A percentile compares a stretch with the other conserved stretches of the same genome.
Conservation (phyloP, 2,329 filamentous ascomycete species). For the Stromatinia cepivora region DNA sequence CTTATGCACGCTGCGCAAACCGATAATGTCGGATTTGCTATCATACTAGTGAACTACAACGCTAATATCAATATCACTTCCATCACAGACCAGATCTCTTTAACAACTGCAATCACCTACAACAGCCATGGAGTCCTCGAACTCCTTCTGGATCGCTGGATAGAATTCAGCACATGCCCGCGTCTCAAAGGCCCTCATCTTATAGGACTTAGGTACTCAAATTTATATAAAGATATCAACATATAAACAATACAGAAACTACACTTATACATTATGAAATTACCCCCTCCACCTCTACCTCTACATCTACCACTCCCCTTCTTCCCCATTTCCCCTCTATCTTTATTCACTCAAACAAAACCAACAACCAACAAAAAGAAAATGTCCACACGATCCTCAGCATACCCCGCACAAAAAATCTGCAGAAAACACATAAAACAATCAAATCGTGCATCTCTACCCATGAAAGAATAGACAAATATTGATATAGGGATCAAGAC, state of each 20-base stretch:
- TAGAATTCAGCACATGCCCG: conserved; percentile 25
- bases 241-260: too few species aligned
- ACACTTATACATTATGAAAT: too few species aligned
- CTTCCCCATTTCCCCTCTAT: background rate
- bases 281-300: too few species aligned
- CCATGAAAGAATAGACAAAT: background rate
- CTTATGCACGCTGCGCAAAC: conserved; percentile 18
- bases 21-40: conserved; percentile 19
- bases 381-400: conserved; percentile 10
- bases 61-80: conserved; percentile 25
- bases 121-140: conserved; percentile 28
- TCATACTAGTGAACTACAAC: conserved; percentile 24
- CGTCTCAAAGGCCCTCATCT: conserved; percentile 25
- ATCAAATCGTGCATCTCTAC: conserved; percentile 2
- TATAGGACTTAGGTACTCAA: background rate
- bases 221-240: too few species aligned
- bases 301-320: too few species aligned
- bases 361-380: background rate
- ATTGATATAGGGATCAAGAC: conserved; percentile 17
- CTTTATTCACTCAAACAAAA: background rate
- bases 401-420: conserved; percentile 1
- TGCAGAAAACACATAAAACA: conserved; percentile 3
- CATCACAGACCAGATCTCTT: background rate
- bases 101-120: conserved; percentile 26
- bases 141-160: conserved; percentile 26